These are phyloP conservation scores for Fistulinella prunicolor DNA, from an alignment of 768 basidiomycete species.

Conservation along the genomic window DNA sequence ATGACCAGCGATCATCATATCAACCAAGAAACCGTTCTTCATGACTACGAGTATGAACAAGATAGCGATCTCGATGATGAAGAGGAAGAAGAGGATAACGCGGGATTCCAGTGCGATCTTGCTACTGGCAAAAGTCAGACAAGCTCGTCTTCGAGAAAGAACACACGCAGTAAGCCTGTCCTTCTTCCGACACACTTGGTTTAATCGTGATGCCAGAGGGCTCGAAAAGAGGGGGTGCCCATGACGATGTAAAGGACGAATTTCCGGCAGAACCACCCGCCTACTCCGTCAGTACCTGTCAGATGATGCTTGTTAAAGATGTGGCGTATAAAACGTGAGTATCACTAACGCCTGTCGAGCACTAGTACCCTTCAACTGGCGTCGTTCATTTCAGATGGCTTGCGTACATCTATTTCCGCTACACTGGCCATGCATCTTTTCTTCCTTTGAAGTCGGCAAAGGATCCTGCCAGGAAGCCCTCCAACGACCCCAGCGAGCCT, in stretches of 20 bases:
- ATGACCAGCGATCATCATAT: constrained; percentile 24
- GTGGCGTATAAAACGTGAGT: constrained; percentile 29
- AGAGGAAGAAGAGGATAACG: background rate
- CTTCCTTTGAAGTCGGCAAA: constrained; percentile 21
- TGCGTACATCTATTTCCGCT: constrained; percentile 30
- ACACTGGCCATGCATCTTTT: constrained; percentile 30
- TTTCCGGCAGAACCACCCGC: constrained; percentile 13
- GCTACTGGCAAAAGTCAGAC: background rate
- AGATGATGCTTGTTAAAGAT: constrained; percentile 29
- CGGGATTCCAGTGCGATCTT: too few species aligned
- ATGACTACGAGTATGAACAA: constrained; percentile 27
- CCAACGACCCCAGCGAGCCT: background rate
- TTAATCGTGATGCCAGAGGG: background rate
- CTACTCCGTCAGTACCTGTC: constrained; percentile 20
- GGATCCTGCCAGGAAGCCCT: background rate
- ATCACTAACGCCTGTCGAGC: background rate
- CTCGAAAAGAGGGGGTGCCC: background rate
- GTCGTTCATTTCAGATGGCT: constrained; percentile 18
- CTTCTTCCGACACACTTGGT: background rate
- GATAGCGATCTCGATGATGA: constrained; percentile 33
- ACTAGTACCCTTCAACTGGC: background rate
- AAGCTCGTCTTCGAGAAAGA: constrained; percentile 3
- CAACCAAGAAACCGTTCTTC: constrained; percentile 18
- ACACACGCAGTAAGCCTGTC: constrained; percentile 6
- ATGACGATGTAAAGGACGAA: background rate